Conservation (phyloP, 495 filamentous ascomycete genomes). For the Tuber melanosporum region DNA sequence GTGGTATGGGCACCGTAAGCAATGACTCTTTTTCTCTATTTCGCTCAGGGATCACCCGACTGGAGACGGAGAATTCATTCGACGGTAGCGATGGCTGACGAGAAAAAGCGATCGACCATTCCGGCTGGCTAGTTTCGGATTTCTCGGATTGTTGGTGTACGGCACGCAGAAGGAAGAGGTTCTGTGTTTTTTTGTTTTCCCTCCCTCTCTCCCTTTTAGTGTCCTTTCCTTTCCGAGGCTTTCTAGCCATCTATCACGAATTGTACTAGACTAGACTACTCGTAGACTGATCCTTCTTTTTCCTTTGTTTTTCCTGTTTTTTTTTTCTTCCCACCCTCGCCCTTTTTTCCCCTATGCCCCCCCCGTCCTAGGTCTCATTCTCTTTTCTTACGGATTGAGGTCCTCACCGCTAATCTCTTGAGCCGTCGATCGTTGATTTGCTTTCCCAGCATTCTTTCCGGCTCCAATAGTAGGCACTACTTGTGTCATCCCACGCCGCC, state of each 20-base stretch:
- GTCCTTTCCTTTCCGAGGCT: conserved; percentile 33
- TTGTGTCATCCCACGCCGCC: conserved; percentile 38
- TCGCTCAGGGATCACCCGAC: conserved; percentile 37
- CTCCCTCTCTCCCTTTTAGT: conserved; percentile 27
- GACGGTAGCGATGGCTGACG: conserved; percentile 38
- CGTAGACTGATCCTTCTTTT: conserved; percentile 18
- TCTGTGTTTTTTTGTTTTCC: conserved; percentile 14
- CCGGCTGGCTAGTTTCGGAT: conserved; percentile 35
- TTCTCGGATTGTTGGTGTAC: conserved; percentile 29
- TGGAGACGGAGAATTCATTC: conserved; percentile 40
- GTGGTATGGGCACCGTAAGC: conserved; percentile 25
- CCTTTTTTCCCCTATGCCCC: conserved; percentile 23
- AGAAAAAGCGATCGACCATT: conserved; percentile 39
- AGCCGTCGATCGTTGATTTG: conserved; percentile 38
- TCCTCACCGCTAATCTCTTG: conserved; percentile 33
- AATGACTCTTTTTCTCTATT: conserved; percentile 37
- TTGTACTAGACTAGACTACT: conserved; percentile 28
- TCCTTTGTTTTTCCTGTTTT: background rate
- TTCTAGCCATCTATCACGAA: conserved; percentile 30
- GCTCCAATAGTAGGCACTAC: conserved; percentile 29
- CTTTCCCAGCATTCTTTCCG: conserved; percentile 32
- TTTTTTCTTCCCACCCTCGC: conserved; percentile 7
- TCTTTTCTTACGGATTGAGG: background rate
- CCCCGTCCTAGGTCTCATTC: background rate
- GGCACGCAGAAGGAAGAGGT: conserved; percentile 8